Conservation (phyloP, 2,329 filamentous ascomycete species). For the Diaporthe aspalathi region DNA sequence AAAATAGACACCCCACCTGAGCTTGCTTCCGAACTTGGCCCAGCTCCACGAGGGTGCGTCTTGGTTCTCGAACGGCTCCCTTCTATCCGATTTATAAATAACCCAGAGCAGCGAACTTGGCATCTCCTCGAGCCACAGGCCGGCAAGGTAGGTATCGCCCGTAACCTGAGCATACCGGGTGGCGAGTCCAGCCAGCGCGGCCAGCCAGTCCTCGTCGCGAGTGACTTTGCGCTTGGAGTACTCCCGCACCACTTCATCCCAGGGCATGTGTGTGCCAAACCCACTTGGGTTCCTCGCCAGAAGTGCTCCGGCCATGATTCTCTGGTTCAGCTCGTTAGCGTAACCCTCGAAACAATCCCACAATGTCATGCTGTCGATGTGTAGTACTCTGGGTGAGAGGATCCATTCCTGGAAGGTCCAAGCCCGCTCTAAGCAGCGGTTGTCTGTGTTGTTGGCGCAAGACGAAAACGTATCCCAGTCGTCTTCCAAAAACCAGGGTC, state of each 20-base stretch:
- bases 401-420: constrained; percentile 26
- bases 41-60: constrained; percentile 6
- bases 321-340: neutral
- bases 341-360: constrained; percentile 8
- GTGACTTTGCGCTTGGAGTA: neutral
- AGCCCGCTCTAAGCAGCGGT: neutral
- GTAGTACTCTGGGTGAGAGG: constrained; percentile 3
- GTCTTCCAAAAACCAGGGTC: neutral
- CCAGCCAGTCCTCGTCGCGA: neutral
- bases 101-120: neutral
- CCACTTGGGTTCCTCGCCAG: neutral
- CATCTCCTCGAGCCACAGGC: neutral
- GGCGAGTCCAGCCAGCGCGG: constrained; percentile 1
- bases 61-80: no score
- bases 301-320: neutral
- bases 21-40: neutral
- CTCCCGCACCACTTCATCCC: neutral
- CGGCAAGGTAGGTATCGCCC: neutral
- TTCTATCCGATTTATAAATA: no score
- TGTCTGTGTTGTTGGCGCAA: neutral
- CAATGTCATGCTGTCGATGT: constrained; percentile 7
- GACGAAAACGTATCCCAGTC: neutral
- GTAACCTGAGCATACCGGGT: neutral
- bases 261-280: neutral
- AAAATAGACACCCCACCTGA: no score